A percentile compares a stretch with the other conserved stretches of the same genome.
Evolutionary conservation across 371 early-diverging fungal species (phyloP).

Genomic region (Mortierella sp.): DNA sequence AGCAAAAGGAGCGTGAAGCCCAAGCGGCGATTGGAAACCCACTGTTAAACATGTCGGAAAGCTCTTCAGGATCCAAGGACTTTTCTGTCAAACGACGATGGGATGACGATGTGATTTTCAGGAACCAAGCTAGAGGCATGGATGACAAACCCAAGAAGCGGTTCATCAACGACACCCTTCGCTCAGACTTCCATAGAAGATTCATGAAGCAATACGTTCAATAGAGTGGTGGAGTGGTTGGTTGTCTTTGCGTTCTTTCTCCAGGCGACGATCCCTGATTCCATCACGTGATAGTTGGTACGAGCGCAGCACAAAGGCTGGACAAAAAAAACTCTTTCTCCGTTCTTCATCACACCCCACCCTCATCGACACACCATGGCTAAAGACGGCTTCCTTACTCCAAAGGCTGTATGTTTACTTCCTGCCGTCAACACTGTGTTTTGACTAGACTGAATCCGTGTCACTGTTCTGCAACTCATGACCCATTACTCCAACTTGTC

Average conservation of each 20-base stretch:
- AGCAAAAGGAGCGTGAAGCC: slow-evolving; percentile 66
- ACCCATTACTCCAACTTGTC: neutral
- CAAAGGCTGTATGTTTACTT: slow-evolving; percentile 68
- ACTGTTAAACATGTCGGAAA: slow-evolving; percentile 58
- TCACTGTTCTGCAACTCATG: too few species aligned
- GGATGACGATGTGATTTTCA: slow-evolving; percentile 98
- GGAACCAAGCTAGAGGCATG: slow-evolving; percentile 91
- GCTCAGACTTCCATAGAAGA: slow-evolving; percentile 95
- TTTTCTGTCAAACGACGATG: slow-evolving; percentile 93
- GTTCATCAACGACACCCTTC: slow-evolving; percentile 95
- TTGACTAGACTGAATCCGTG: too few species aligned
- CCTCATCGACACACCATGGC: slow-evolving; percentile 62
- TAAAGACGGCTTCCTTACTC: slow-evolving; percentile 80
- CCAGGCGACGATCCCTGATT: too few species aligned
- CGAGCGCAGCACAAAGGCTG: neutral
- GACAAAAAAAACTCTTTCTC: neutral
- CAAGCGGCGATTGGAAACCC: slow-evolving; percentile 86
- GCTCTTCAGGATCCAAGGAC: slow-evolving; percentile 61
- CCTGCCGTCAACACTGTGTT: neutral
- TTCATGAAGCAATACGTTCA: slow-evolving; percentile 92
- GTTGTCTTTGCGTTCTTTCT: too few species aligned
- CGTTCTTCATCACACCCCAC: neutral
- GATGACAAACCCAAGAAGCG: slow-evolving; percentile 91
- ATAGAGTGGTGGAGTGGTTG: too few species aligned
- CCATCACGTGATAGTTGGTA: too few species aligned